phyloP scores from a whole-genome alignment of 2,329 filamentous ascomycete species.

The Aureobasidium namibiae region DNA sequence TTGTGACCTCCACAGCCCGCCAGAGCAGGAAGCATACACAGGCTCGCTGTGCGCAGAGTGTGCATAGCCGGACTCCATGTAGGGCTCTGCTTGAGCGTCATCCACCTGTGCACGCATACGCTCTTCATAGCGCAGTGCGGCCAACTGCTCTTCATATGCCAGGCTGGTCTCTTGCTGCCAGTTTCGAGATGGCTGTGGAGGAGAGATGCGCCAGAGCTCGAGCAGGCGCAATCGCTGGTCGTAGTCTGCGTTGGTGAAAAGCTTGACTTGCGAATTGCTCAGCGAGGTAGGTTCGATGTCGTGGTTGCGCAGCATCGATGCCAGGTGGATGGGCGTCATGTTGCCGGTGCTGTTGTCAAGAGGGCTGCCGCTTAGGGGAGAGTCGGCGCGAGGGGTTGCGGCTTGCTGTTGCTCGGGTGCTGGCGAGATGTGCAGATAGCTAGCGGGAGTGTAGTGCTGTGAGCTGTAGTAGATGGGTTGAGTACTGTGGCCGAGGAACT shows the following conservation, averaged over 20 bases:
- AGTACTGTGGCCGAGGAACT: constrained; percentile 27
- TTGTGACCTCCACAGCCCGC: constrained; percentile 5
- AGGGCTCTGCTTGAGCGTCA: constrained; percentile 5
- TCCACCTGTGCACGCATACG: constrained; percentile 19
- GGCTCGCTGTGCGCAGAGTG: constrained; percentile 1
- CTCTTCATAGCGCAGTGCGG: constrained; percentile 52
- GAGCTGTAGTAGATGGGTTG: constrained; percentile 57
- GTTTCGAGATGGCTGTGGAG: constrained; percentile 47
- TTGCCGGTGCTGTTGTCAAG: constrained; percentile 31
- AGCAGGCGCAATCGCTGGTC: constrained; percentile 67
- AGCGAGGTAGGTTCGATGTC: constrained; percentile 63
- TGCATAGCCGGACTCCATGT: neutral
- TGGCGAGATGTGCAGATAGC: constrained; percentile 48
- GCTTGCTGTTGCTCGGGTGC: constrained; percentile 24
- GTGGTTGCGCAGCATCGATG: constrained; percentile 53
- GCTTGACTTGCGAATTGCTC: constrained; percentile 64
- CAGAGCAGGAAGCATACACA: constrained; percentile 11
- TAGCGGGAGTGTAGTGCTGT: constrained; percentile 66
- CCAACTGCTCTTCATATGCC: constrained; percentile 47
- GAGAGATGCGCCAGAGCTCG: constrained; percentile 78
- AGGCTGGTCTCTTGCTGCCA: constrained; percentile 40
- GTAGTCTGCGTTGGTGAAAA: constrained; percentile 68
- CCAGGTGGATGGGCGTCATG: constrained; percentile 31
- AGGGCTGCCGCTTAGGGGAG: neutral
- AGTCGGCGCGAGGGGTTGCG: constrained; percentile 16